Conservation (phyloP, 192 early-diverging fungal species). For the Backusella luteola region DNA sequence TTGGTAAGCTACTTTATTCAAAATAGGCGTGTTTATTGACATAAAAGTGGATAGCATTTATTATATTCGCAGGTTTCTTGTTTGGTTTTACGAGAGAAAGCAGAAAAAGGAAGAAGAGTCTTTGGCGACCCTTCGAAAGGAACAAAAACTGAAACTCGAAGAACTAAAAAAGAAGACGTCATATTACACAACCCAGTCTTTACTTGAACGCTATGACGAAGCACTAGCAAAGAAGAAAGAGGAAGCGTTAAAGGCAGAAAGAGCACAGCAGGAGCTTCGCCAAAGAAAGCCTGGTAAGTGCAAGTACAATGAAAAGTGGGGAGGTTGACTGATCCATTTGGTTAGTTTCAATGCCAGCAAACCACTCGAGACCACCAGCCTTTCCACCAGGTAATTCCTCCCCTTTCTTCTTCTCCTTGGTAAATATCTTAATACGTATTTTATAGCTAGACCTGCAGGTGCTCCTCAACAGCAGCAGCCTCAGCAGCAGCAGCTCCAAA, state of each 20-base stretch:
- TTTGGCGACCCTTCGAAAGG: constrained; percentile 40
- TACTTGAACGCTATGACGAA: constrained; percentile 86
- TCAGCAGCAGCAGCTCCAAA: background rate
- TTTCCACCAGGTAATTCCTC: background rate
- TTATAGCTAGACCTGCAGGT: background rate
- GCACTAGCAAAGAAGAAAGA: constrained; percentile 21
- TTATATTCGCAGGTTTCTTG: constrained; percentile 36
- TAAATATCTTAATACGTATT: constrained; percentile 3
- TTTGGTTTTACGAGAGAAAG: constrained; percentile 48
- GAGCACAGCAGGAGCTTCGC: background rate
- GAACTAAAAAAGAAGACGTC: constrained; percentile 95
- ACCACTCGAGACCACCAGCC: background rate
- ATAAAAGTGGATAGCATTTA: constrained; percentile 8
- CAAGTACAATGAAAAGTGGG: background rate
- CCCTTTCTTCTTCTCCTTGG: background rate
- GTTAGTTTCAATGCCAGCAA: constrained; percentile 8
- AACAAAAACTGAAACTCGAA: constrained; percentile 78
- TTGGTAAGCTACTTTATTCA: constrained; percentile 21
- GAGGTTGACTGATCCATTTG: background rate
- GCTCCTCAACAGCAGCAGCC: constrained; percentile 4
- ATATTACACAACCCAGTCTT: constrained; percentile 84
- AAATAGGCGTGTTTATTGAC: background rate
- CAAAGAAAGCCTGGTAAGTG: constrained; percentile 16
- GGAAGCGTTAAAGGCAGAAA: background rate
- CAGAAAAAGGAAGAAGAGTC: constrained; percentile 52